Conservation (phyloP, 2,329 filamentous ascomycete genomes). For the Fusarium gaditjirri region DNA sequence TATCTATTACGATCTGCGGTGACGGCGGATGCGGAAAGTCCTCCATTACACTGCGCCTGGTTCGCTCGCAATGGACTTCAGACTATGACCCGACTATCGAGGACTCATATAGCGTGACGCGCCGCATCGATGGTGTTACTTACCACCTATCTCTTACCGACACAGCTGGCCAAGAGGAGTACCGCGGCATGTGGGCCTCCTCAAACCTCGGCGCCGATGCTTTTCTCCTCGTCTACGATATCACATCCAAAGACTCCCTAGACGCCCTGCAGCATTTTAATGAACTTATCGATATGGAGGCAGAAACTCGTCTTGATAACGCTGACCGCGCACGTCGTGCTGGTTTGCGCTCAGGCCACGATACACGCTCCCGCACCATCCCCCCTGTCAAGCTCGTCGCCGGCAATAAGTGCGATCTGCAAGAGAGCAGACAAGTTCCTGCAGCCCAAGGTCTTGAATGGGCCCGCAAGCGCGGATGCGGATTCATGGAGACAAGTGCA, state of each 20-base stretch:
- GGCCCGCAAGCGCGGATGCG: conserved; percentile 77
- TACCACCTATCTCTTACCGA: conserved; percentile 85
- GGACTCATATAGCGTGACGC: conserved; percentile 86
- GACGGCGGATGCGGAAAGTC: conserved; percentile 88
- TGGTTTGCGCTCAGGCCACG: conserved; percentile 49
- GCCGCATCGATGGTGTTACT: conserved; percentile 80
- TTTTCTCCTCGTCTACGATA: conserved; percentile 89
- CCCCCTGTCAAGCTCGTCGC: conserved; percentile 84
- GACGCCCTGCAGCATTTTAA: conserved; percentile 81
- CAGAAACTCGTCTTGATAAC: conserved; percentile 74
- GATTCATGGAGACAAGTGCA: conserved; percentile 91
- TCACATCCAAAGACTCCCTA: conserved; percentile 76
- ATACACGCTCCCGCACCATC: conserved; percentile 61
- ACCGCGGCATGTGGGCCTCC: conserved; percentile 85
- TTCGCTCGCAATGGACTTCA: conserved; percentile 84
- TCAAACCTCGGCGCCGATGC: conserved; percentile 83
- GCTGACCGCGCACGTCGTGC: conserved; percentile 62
- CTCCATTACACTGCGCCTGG: conserved; percentile 83
- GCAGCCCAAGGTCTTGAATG: conserved; percentile 79
- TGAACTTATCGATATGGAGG: conserved; percentile 85
- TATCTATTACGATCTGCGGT: conserved; percentile 85
- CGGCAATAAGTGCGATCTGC: conserved; percentile 87
- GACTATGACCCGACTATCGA: conserved; percentile 86
- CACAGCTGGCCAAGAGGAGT: conserved; percentile 90
- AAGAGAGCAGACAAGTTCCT: conserved; percentile 74